Evolutionary conservation across 768 basidiomycete genomes (phyloP).

Genomic region (Leccinum incarnatum): DNA sequence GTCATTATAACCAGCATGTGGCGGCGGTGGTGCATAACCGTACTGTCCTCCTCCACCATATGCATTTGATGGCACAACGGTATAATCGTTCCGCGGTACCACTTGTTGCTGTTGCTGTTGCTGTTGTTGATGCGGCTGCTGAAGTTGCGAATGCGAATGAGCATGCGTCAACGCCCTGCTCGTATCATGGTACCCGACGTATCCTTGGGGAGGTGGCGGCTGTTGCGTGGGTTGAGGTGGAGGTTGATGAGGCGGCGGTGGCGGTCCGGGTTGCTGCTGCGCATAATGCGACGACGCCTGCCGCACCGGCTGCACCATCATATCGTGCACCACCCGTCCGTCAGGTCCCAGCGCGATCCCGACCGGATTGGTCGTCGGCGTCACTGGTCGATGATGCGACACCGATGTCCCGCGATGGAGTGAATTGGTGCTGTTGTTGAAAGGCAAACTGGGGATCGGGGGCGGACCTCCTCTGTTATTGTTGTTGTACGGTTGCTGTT

Average conservation of each 20-base stretch:
- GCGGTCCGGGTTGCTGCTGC: not conserved
- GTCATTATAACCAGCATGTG: constrained; percentile 20
- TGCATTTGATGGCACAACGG: constrained; percentile 6
- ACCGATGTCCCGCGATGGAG: constrained; percentile 22
- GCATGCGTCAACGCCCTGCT: constrained; percentile 30
- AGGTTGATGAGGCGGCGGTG: not conserved
- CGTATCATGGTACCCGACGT: constrained; percentile 19
- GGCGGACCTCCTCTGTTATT: constrained; percentile 12
- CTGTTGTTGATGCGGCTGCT: constrained; percentile 25
- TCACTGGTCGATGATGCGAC: constrained; percentile 46
- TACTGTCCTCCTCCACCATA: constrained; percentile 17
- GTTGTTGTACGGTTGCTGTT: not conserved
- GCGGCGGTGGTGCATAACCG: constrained; percentile 19
- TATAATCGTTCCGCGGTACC: constrained; percentile 22
- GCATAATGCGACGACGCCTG: constrained; percentile 12
- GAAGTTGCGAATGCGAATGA: constrained; percentile 30
- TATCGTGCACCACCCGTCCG: constrained; percentile 79
- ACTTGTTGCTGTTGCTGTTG: constrained; percentile 18
- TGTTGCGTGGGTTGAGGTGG: constrained; percentile 9
- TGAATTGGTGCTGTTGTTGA: constrained; percentile 4
- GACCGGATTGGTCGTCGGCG: constrained; percentile 66
- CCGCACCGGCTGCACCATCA: constrained; percentile 47
- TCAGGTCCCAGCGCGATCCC: constrained; percentile 81
- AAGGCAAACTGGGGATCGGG: not conserved
- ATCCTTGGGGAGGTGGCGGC: constrained; percentile 15